Base-by-base conservation (phyloP, 306 rosid species). In the Prosopis cineraria region DNA sequence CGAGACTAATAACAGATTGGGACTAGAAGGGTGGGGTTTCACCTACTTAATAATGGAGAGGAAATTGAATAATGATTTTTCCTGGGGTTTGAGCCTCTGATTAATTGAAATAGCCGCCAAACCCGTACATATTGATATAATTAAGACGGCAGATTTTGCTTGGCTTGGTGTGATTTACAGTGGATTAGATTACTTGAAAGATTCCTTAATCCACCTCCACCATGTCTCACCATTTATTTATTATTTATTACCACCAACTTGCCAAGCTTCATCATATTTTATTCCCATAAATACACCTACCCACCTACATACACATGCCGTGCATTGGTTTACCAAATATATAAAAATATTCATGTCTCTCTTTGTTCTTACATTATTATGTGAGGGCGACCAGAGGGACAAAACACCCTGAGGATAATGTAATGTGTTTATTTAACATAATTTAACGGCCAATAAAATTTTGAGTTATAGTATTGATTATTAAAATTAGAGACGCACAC, bases 1-100 rank as follows among this genome's bases (percentile, higher is more conserved):
- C n/a, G n/a, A n/a, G n/a, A n/a, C n/a, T n/a, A n/a, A n/a, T 52
- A 52, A 8, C 20, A 2, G 13, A 29, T 7, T 20, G 12, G 25
- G 27, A 20, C 20, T 20, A 20, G 62, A 55, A 8, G 17, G 1
- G 22, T 7, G 67, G 77, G 56, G 66, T 56, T 45, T 84, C 72
- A 79, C 79, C 69, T 19, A 79, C 79, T 65, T 19, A 0, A 20
- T 41, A 72, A 29, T 40, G 50, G 14, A 24, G 68, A 33, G 13
- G n/a, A n/a, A 10, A 60, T 25, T 68, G 60, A 70, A 87, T 59
- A 70, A 87, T 36, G 5, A 72, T 12, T 30, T 19, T 52, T 62
- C 0, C 0, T 7, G 84, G 89, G 88, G 77, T 87, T 72, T 62
- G 84, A 68, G 78, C 47, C 59, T 4, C 72, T 59, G 45, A 48